Conservation (phyloP, 2,329 filamentous ascomycete species). For the Teratosphaeria zuluensis region DNA sequence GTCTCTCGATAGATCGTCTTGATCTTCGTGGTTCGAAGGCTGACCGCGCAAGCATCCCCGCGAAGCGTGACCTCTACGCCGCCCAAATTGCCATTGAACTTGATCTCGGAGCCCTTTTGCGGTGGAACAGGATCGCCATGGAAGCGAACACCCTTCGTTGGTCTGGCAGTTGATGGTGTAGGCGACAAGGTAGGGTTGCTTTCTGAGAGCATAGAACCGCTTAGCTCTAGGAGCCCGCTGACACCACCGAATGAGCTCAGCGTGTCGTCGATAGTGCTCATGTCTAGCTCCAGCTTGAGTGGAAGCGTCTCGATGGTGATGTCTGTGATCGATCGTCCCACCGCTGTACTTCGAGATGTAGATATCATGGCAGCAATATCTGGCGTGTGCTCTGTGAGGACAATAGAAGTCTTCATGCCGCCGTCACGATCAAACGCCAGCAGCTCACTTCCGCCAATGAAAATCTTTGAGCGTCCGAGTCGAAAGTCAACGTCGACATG, state of each 20-base stretch:
- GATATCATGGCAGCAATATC: constrained; percentile 13
- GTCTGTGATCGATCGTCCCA: constrained; percentile 16
- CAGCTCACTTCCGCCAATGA: constrained; percentile 16
- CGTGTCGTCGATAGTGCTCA: constrained; percentile 74
- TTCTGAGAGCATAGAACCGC: constrained; percentile 70
- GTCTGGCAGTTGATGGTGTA: constrained; percentile 23
- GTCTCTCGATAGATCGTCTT: constrained; percentile 69
- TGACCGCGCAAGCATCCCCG: constrained; percentile 65
- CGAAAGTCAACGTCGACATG: constrained; percentile 1
- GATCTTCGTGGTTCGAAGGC: constrained; percentile 67
- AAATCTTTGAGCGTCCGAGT: constrained; percentile 9
- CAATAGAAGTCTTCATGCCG: constrained; percentile 7
- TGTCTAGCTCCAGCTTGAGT: constrained; percentile 63
- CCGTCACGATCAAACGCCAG: constrained; percentile 13
- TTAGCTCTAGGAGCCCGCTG: constrained; percentile 81
- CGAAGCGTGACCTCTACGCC: constrained; percentile 68
- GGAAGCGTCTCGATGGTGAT: constrained; percentile 67
- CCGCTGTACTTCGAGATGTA: constrained; percentile 11
- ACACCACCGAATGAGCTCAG: constrained; percentile 84
- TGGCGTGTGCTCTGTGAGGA: constrained; percentile 10
- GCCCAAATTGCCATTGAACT: constrained; percentile 67
- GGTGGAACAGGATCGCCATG: constrained; percentile 28
- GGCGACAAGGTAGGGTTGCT: constrained; percentile 25
- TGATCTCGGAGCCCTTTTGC: constrained; percentile 34
- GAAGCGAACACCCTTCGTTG: constrained; percentile 48